These are phyloP conservation scores for Nitzschia putrida DNA, from an alignment of 108 stramenopile genomes.

Conservation along the genomic window DNA sequence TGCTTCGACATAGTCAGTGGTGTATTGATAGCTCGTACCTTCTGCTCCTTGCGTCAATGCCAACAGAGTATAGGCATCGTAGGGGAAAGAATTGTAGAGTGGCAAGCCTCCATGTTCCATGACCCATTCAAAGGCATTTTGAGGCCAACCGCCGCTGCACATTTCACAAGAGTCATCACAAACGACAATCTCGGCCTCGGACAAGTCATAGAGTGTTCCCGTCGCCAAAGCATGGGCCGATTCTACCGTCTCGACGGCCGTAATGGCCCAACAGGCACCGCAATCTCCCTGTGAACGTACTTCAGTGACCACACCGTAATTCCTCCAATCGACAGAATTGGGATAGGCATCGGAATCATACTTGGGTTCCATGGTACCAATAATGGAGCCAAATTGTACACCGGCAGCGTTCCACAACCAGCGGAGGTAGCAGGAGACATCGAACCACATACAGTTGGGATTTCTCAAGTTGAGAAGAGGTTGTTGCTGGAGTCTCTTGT, in stretches of 20 bases:
- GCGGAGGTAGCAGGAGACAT: conserved; percentile 71
- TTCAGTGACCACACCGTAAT: conserved; percentile 68
- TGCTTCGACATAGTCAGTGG: conserved; percentile 46
- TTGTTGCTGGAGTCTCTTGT: conserved; percentile 14
- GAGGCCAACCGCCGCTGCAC: conserved; percentile 88
- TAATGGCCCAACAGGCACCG: conserved; percentile 93
- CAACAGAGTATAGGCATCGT: conserved; percentile 70
- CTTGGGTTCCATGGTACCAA: conserved; percentile 74
- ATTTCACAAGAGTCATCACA: conserved; percentile 78
- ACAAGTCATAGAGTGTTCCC: conserved; percentile 62
- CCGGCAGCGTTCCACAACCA: conserved; percentile 47
- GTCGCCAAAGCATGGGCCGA: conserved; percentile 74
- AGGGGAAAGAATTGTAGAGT: conserved; percentile 44
- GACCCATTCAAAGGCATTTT: conserved; percentile 84
- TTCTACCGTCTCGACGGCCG: conserved; percentile 83
- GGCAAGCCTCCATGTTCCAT: conserved; percentile 80
- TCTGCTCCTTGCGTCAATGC: conserved; percentile 53
- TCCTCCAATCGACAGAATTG: conserved; percentile 75
- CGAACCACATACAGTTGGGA: conserved; percentile 62
- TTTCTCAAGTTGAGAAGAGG: conserved; percentile 14
- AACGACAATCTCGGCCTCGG: conserved; percentile 74
- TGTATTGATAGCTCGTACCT: conserved; percentile 52
- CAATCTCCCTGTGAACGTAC: conserved; percentile 75
- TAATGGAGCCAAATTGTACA: conserved; percentile 45
- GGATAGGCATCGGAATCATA: conserved; percentile 57